Evolutionary conservation across 2,329 filamentous ascomycete species (phyloP).

Genomic region (Colletotrichum eleusines): DNA sequence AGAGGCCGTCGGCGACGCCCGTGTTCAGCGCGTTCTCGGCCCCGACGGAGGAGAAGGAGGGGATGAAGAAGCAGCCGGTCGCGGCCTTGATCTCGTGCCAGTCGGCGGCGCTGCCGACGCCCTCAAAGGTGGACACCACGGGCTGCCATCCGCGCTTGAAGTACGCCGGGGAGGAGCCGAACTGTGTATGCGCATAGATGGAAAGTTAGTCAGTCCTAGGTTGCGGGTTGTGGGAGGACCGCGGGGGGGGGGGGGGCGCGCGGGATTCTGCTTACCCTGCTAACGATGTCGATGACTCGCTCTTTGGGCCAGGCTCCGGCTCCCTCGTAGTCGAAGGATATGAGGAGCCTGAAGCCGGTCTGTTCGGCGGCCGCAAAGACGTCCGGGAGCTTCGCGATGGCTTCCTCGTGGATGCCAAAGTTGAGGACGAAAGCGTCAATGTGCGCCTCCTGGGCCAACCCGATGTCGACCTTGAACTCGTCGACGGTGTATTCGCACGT

Average conservation of each 20-base stretch:
- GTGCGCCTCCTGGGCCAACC: conserved; percentile 37
- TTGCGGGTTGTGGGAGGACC: background rate
- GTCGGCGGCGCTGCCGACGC: conserved; percentile 54
- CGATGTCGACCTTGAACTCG: conserved; percentile 38
- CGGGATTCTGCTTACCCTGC: background rate
- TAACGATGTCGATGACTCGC: conserved; percentile 32
- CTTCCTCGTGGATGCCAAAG: conserved; percentile 40
- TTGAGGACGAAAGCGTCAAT: conserved; percentile 40
- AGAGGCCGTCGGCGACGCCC: conserved; percentile 51
- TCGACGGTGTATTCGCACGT: conserved; percentile 32
- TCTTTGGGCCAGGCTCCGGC: conserved; percentile 37
- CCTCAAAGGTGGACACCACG: conserved; percentile 59
- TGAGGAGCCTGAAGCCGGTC: conserved; percentile 38
- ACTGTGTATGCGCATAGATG: conserved; percentile 1
- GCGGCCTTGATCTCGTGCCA: conserved; percentile 58
- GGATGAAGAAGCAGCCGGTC: conserved; percentile 58
- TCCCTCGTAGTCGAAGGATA: conserved; percentile 40
- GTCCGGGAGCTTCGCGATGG: conserved; percentile 36
- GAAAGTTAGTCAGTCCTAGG: background rate
- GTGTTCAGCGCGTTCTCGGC: conserved; percentile 43
- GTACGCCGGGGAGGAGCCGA: conserved; percentile 33
- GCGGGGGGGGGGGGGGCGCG: no score
- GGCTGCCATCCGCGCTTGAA: conserved; percentile 47
- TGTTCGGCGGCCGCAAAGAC: conserved; percentile 35
- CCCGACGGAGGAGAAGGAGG: conserved; percentile 57